These are phyloP conservation scores for Candida easanensis DNA, from an alignment of 805 yeast species.

Conservation along the genomic window DNA sequence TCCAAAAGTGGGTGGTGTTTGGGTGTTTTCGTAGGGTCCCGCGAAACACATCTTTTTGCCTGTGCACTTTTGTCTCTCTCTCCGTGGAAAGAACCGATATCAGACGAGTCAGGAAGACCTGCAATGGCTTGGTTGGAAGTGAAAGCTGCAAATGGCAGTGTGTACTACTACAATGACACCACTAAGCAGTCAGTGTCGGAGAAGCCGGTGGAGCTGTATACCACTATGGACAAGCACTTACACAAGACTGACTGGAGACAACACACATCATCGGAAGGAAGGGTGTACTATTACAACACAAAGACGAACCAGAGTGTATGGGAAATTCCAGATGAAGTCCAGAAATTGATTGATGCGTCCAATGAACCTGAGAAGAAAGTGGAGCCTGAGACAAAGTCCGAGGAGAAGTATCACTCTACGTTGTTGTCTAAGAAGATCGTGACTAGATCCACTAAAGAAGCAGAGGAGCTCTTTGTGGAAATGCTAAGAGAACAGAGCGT, in stretches of 20 bases:
- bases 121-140: conserved; percentile 57
- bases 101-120: no score
- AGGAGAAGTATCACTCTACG: conserved; percentile 23
- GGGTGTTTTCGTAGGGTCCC: no score
- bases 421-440: conserved; percentile 23
- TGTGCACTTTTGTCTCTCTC: no score
- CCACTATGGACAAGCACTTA: conserved; percentile 44
- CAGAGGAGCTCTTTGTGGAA: conserved; percentile 43
- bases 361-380: conserved; percentile 6
- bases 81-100: no score
- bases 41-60: no score
- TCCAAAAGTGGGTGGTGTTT: no score
- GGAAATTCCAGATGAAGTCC: conserved; percentile 65
- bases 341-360: conserved; percentile 18
- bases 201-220: conserved; percentile 55
- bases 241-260: conserved; percentile 54
- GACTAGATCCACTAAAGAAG: conserved; percentile 30
- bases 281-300: conserved; percentile 65
- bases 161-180: conserved; percentile 64
- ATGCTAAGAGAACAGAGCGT: conserved; percentile 57
- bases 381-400: background rate
- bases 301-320: conserved; percentile 69
- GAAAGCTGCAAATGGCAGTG: conserved; percentile 56
- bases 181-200: conserved; percentile 81
- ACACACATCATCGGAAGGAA: conserved; percentile 51